Conservation (phyloP, 495 filamentous ascomycete species). For the Aspergillus mulundensis region DNA sequence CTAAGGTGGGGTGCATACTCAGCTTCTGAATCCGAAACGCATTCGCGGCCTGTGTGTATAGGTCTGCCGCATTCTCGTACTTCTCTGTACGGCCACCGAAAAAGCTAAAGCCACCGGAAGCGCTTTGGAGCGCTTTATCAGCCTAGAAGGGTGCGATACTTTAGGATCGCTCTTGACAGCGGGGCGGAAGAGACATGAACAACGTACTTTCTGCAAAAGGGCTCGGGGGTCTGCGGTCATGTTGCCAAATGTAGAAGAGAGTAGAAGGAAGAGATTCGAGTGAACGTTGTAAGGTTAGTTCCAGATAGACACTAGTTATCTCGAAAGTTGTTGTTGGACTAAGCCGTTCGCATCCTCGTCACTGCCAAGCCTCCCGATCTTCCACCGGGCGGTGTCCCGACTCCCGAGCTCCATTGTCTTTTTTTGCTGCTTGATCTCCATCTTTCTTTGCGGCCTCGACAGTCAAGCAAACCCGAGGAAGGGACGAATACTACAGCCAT, state of each 20-base stretch:
- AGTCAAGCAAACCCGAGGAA: background rate
- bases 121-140: conserved; percentile 67
- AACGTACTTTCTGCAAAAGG: conserved; percentile 53
- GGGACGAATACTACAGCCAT: background rate
- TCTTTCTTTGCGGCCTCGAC: background rate
- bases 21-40: conserved; percentile 71
- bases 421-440: background rate
- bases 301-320: background rate
- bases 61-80: conserved; percentile 74
- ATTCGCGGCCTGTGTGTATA: conserved; percentile 79
- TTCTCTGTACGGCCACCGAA: conserved; percentile 80
- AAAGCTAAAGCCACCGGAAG: conserved; percentile 68
- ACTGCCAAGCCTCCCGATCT: conserved; percentile 6
- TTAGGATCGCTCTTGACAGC: conserved; percentile 34
- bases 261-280: background rate
- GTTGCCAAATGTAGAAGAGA: conserved; percentile 5
- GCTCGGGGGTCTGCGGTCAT: conserved; percentile 54
- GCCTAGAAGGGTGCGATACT: conserved; percentile 51
- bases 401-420: background rate
- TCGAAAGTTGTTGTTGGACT: background rate
- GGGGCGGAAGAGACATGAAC: conserved; percentile 14
- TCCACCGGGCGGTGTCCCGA: background rate
- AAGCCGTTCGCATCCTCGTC: background rate
- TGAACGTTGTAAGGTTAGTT: background rate
- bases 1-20: conserved; percentile 41